Evolutionary conservation across 768 basidiomycete species (phyloP).

Genomic region (Naganishia vaughanmartiniae): DNA sequence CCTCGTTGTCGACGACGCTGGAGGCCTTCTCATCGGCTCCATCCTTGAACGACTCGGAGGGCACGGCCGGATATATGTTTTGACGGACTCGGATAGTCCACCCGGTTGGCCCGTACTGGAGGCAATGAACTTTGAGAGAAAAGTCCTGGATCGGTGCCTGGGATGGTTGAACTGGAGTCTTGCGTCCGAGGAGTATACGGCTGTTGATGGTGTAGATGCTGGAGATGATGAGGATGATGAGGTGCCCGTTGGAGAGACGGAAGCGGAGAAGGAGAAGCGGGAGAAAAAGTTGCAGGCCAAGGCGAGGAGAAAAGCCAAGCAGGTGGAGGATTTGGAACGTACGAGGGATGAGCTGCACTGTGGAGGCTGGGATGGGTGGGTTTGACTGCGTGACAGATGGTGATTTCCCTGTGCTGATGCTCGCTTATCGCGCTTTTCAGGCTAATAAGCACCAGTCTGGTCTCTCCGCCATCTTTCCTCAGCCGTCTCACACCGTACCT

Average conservation of each 20-base stretch:
- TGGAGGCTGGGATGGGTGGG: slow-evolving; percentile 86
- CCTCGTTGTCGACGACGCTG: slow-evolving; percentile 85
- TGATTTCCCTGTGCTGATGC: slow-evolving; percentile 11
- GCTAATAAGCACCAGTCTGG: slow-evolving; percentile 75
- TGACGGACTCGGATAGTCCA: slow-evolving; percentile 86
- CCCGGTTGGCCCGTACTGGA: slow-evolving; percentile 81
- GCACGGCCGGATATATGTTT: slow-evolving; percentile 72
- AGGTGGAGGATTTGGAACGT: slow-evolving; percentile 62
- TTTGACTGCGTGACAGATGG: slow-evolving; percentile 25
- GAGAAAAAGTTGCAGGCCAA: slow-evolving; percentile 25
- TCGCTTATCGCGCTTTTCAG: slow-evolving; percentile 51
- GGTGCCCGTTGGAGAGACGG: slow-evolving; percentile 1
- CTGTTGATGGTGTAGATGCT: slow-evolving; percentile 43
- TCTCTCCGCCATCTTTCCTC: slow-evolving; percentile 78
- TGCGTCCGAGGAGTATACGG: slow-evolving; percentile 70
- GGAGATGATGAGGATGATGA: slow-evolving; percentile 24
- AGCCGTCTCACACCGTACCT: slow-evolving; percentile 72
- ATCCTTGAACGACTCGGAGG: slow-evolving; percentile 85
- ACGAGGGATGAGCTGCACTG: slow-evolving; percentile 76
- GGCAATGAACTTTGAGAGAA: slow-evolving; percentile 77
- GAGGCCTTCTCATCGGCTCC: slow-evolving; percentile 79
- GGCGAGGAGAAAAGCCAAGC: slow-evolving; percentile 66
- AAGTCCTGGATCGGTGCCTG: slow-evolving; percentile 58
- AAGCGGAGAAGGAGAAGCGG: slow-evolving; percentile 17
- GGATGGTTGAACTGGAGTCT: slow-evolving; percentile 80